These are phyloP conservation scores for Trametes gibbosa DNA, from an alignment of 768 basidiomycete species.

Conservation along the genomic window DNA sequence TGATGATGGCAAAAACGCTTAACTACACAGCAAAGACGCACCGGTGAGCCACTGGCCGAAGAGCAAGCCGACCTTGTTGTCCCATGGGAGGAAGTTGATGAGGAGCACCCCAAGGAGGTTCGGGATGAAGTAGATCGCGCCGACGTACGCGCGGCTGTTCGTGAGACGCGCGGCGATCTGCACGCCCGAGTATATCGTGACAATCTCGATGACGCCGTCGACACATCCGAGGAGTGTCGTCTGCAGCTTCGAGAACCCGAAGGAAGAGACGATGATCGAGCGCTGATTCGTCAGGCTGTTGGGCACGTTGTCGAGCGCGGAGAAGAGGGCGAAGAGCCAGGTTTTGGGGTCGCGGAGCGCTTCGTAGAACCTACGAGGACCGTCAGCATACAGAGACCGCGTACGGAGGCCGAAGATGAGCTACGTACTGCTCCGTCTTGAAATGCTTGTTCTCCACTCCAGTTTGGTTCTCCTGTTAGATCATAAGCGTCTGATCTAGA, in stretches of 20 bases:
- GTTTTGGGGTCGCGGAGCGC: conserved; percentile 68
- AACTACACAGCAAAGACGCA: conserved; percentile 19
- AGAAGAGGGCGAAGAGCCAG: conserved; percentile 73
- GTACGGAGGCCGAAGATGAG: neutral
- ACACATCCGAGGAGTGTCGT: conserved; percentile 72
- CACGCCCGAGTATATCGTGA: conserved; percentile 68
- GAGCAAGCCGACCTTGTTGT: conserved; percentile 61
- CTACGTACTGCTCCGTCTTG: conserved; percentile 74
- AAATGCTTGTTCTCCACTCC: conserved; percentile 81
- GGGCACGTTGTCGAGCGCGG: conserved; percentile 58
- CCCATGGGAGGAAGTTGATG: conserved; percentile 63
- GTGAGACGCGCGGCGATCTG: conserved; percentile 52
- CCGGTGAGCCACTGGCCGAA: conserved; percentile 56
- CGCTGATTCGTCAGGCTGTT: conserved; percentile 67
- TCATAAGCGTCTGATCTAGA: neutral
- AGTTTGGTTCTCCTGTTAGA: conserved; percentile 63
- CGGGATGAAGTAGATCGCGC: conserved; percentile 59
- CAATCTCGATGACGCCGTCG: conserved; percentile 61
- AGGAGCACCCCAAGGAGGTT: conserved; percentile 61
- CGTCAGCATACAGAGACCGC: neutral
- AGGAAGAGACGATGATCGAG: conserved; percentile 60
- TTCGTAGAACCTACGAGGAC: conserved; percentile 56
- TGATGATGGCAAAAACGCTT: too few relatives aligned
- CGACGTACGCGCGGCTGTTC: conserved; percentile 63
- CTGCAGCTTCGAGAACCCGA: conserved; percentile 62